Evolutionary conservation across 2,329 filamentous ascomycete genomes (phyloP), one percentile per base, ranked within the genome.

Genomic region (Pseudogymnoascus verrucosus): DNA sequence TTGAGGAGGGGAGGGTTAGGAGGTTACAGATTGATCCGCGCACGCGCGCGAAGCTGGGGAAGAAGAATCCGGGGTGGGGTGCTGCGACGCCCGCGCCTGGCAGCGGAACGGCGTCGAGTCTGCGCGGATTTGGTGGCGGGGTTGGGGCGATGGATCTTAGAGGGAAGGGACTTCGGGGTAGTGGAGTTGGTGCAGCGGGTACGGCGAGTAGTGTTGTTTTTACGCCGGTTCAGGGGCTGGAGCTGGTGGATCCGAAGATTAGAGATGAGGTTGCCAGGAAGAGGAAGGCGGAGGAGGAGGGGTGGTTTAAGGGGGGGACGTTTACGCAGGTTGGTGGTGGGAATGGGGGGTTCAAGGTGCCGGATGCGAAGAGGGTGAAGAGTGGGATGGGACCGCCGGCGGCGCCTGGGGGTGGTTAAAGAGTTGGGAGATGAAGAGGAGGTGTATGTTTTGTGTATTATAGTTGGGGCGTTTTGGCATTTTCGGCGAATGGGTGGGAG

Each of bases 41-140:
- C 65, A 99, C 95, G 3, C 86, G 91, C 64, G 95, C 95, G 51
- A 97, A 96, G 75, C 85, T 99, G 47, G 91, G 89, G 72, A 93
- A 93, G 74, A 97, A 96, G 79, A 96, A 93, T 77, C 93, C 96
- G 71, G 95, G 95, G 26, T 99, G 95, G 95, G 93, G 93, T 63
- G 86, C 82, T 51, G 85, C 76, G 5, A 88, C 88, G 37, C 81
- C 84, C 3, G 77, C 85, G 60, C 57, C 57, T 0, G 57, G 57
- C 4, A 80, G 82, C 66, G 87, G 88, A 64, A 83, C 87, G 3
- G 89, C 89, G n/a, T 92, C 92, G 1, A 93, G 91, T 28, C 83
- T 97, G 64, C 86, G 90, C 64, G 87, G 88, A 3, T 91, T 96
- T 68, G 90, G 89, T 16, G 85, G 86, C 68, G 80, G 80, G 4